Base-by-base conservation (phyloP, 805 yeast species). In the Babjeviella inositovora region DNA sequence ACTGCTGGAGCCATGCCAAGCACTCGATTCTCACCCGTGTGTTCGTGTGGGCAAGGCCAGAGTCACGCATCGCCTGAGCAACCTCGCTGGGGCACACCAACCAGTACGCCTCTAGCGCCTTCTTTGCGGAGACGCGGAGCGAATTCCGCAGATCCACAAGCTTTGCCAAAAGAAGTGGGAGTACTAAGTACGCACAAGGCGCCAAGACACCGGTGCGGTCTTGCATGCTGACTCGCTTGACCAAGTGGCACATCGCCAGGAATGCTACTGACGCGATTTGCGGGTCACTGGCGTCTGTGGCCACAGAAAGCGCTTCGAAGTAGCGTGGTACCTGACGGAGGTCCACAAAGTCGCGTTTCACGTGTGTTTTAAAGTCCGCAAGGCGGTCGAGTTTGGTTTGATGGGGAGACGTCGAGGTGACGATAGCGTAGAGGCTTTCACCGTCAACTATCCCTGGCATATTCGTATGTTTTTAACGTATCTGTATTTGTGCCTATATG, bases 171-270 rank as follows among this genome's bases (percentile, higher is more conserved):
- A 70, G 32, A 5, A 64, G 52, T 2, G 77, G 77, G 4, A 70
- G 38, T 3, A 65, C 58, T 13, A 51, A 40, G 25, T 47, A 50
- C 18, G 62, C 50, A 18, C 60, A 59, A 2, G 44, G 38, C 28
- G 46, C 47, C 20, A 70, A 44, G 0, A 59, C 48, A 3, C 52
- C 53, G 7, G 41, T 35, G 2, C 53, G 43, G 32, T 68, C 73
- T 41, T 70, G 77, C 42, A 66, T 61, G 22, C 68, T 58, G 5
- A 70, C 62, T 11, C 77, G 44, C 28, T 67, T 69, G 15, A 70
- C 57, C 24, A 69, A 40, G 34, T 70, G 74, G 23, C 70, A 65
- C 4, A 66, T 37, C 1, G 67, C 55, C 14, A 66, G 56, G 34
- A 69, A 67, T 3, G 67, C 53, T 12, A 43, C 25, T 1, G 52